Base-by-base conservation (phyloP, 176 grass and related monocot species). In the Oryza longistaminata region DNA sequence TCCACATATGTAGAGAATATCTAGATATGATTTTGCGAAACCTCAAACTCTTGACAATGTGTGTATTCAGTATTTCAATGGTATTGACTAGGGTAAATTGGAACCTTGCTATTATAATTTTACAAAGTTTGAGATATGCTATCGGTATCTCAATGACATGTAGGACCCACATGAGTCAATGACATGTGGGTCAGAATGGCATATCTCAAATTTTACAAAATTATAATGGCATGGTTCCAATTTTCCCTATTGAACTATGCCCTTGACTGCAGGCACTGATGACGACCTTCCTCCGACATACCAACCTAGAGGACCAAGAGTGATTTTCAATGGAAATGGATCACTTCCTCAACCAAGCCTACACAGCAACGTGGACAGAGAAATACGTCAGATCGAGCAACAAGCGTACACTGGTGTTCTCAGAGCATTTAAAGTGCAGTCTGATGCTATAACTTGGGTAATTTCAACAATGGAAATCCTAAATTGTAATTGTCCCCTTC, bases 361-460 rank as follows among this genome's bases (percentile, higher is more conserved):
- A 53, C 91, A 92, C 14, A 93, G 87, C 43, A 88, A 95, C 77
- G 90, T 95, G 86, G 90, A 99, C 78, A 86, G 48, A 5, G 53
- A 96, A 87, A 86, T 99, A 78, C 97, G 94, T 68, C 71, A 22
- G 42, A 86, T 99, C 79, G 97, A 99, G 82, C 97, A 95, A 68
- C 90, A 99, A 39, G 97, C 97, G 62, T 99, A 99, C 83, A 96
- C 91, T 80, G 88, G 93, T 27, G 88, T 99, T 88, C 87, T 99
- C 81, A 87, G 97, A 79, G 97, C 97, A 94, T 99, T 99, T 79
- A 99, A 99, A 92, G 97, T 94, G 46, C 93, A 99, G 87, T 91
- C 93, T 27, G 90, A 99, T 89, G 91, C 93, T 68, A 94, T 99
- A 78, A 90, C 97, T 26, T 99, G 97, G 97, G 96, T 98, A 60